These are phyloP conservation scores for Trichoderma hamatum DNA, from an alignment of 2,329 filamentous ascomycete genomes.

Conservation along the genomic window DNA sequence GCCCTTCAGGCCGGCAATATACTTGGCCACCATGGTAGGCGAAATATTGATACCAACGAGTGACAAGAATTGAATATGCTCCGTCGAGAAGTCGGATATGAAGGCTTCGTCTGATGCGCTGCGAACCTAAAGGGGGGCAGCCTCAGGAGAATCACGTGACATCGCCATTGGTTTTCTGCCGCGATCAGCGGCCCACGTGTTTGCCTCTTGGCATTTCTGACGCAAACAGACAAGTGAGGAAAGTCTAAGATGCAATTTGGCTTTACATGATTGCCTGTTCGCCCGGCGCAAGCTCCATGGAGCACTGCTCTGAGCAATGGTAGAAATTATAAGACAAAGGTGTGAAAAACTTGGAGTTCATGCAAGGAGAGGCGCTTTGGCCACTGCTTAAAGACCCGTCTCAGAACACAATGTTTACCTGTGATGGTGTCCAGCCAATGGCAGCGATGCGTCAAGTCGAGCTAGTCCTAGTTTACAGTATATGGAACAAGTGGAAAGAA, in stretches of 20 bases:
- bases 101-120: constrained; percentile 11
- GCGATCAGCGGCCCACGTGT: constrained; percentile 10
- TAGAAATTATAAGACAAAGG: neutral
- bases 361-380: neutral
- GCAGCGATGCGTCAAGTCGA: neutral
- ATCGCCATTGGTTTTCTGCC: constrained; percentile 3
- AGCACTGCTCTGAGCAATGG: neutral
- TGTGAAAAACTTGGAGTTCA: neutral
- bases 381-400: neutral
- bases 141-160: constrained; percentile 22
- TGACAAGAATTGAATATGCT: constrained; percentile 20
- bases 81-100: constrained; percentile 3
- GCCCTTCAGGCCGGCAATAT: constrained; percentile 23
- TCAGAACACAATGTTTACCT: neutral
- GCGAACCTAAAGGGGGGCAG: constrained; percentile 6
- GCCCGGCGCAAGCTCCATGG: neutral
- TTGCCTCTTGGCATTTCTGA: constrained; percentile 4
- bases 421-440: neutral
- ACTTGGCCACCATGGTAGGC: constrained; percentile 25
- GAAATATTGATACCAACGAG: constrained; percentile 2
- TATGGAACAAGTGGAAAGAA: neutral
- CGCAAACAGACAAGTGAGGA: constrained; percentile 1
- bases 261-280: neutral
- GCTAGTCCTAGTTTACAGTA: neutral
- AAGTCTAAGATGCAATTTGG: neutral